Evolutionary conservation across 169 alveolate species (phyloP), one percentile per base, ranked within the genome.

Genomic region (Fabrea salina): DNA sequence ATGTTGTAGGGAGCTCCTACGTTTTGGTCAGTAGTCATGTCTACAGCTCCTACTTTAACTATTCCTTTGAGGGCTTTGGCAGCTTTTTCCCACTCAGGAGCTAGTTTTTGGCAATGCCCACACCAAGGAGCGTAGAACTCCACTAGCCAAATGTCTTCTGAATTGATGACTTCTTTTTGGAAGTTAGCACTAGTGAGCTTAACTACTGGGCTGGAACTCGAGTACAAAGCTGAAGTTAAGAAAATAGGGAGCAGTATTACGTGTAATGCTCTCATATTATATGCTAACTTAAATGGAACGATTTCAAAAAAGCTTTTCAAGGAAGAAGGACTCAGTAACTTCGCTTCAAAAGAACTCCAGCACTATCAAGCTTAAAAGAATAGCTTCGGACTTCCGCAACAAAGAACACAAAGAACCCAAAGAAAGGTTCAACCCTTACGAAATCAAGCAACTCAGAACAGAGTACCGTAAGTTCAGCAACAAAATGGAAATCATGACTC

Each of bases 101-200:
- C 96, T 44, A 98, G 90, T 16, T 94, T 92, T 83, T 96, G 96
- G 88, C 99, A 97, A 84, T 97, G 99, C 7, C 98, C 99, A 84
- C 99, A 98, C 99, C 99, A 97, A 49, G 99, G 98, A 16, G 99
- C 98, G 74, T 92, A 97, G 89, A 96, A 96, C 92, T 92, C 89
- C n/a, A 71, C 87, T 25, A 89, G 82, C 56, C 59, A 67, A 13
- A 67, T 37, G n/a, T 86, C 92, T 19, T 79, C 50, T 40, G 89
- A 79, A 3, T 94, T 88, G 8, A 92, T 71, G 25, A 93, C 94
- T 32, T 57, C 51, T 50, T 82, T 66, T 40, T 88, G 75, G 70
- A 93, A 93, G 61, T 91, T 91, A 11, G 66, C 70, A 8, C 80
- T 75, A 58, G 84, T 80, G 25, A 93, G 86, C 67, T 86, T 87